These are phyloP conservation scores for Entomortierella beljakovae DNA, from an alignment of 192 early-diverging fungal species.

Conservation along the genomic window DNA sequence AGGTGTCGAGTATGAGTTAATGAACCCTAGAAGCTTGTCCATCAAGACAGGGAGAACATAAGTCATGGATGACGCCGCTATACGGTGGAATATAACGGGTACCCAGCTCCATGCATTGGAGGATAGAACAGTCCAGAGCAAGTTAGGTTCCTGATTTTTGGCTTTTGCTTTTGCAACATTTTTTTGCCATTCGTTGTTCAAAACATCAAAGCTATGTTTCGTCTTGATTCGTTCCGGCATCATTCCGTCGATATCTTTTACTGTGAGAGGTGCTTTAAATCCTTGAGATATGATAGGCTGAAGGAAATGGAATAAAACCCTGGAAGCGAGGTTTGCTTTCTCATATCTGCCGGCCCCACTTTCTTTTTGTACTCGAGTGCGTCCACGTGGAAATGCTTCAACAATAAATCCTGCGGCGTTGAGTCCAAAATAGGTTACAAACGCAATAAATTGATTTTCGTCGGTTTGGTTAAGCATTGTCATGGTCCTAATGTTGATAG, in stretches of 20 bases:
- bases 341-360: slow-evolving; percentile 21
- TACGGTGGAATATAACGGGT: slow-evolving; percentile 37
- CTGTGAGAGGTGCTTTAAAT: slow-evolving; percentile 26
- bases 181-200: slow-evolving; percentile 27
- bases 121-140: slow-evolving; percentile 28
- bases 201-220: neutral
- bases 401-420: slow-evolving; percentile 25
- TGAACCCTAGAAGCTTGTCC: slow-evolving; percentile 41
- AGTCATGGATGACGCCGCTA: slow-evolving; percentile 25
- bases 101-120: slow-evolving; percentile 24
- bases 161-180: slow-evolving; percentile 18
- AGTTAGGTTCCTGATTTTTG: slow-evolving; percentile 18
- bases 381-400: slow-evolving; percentile 41
- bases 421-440: slow-evolving; percentile 33
- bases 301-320: slow-evolving; percentile 38
- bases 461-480: slow-evolving; percentile 1
- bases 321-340: slow-evolving; percentile 49
- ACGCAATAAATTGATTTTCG: slow-evolving; percentile 25
- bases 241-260: slow-evolving; percentile 38
- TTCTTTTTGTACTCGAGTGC: slow-evolving; percentile 20
- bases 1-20: slow-evolving; percentile 23
- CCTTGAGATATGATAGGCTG: slow-evolving; percentile 49
- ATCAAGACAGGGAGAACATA: slow-evolving; percentile 38
- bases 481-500: slow-evolving; percentile 53
- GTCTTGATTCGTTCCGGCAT: slow-evolving; percentile 33